These are phyloP conservation scores for Eucalyptus coolabah DNA, from an alignment of 345 rosid genomes.

Conservation along the genomic window DNA sequence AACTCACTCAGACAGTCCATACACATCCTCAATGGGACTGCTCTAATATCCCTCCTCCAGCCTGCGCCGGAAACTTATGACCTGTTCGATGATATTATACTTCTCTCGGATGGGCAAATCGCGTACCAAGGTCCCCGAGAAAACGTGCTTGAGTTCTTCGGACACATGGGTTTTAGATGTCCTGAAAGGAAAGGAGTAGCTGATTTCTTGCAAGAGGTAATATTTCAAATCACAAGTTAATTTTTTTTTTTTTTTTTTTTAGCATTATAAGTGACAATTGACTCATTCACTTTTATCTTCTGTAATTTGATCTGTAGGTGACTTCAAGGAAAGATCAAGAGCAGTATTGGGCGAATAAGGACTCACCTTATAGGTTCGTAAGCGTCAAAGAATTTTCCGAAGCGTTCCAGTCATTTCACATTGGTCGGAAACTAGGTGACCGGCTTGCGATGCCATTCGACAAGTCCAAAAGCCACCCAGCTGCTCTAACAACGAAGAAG, in stretches of 20 bases:
- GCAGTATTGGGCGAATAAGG: conserved; percentile 60
- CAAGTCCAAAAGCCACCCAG: conserved; percentile 60
- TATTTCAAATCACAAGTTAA: not conserved
- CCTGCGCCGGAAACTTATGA: conserved; percentile 76
- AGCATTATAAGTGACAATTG: not conserved
- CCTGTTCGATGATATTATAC: conserved; percentile 66
- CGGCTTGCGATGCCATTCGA: conserved; percentile 62
- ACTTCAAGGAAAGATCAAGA: conserved; percentile 80
- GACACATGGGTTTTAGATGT: conserved; percentile 50
- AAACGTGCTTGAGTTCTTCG: conserved; percentile 56
- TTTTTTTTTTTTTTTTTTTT: not conserved
- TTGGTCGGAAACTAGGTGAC: conserved; percentile 53
- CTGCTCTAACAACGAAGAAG: conserved; percentile 55
- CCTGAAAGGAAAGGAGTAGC: conserved; percentile 84
- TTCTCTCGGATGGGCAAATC: conserved; percentile 70
- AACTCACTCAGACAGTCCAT: conserved; percentile 51
- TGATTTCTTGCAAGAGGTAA: conserved; percentile 79
- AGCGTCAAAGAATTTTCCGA: conserved; percentile 52
- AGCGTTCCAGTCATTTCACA: conserved; percentile 54
- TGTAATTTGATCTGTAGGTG: conserved; percentile 7
- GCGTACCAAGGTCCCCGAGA: conserved; percentile 74
- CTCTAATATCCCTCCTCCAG: conserved; percentile 71
- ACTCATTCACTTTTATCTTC: not conserved
- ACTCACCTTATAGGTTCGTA: conserved; percentile 47
- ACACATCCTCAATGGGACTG: conserved; percentile 57